Evolutionary conservation across 768 basidiomycete genomes (phyloP).

Genomic region (Chalciporus chontae): DNA sequence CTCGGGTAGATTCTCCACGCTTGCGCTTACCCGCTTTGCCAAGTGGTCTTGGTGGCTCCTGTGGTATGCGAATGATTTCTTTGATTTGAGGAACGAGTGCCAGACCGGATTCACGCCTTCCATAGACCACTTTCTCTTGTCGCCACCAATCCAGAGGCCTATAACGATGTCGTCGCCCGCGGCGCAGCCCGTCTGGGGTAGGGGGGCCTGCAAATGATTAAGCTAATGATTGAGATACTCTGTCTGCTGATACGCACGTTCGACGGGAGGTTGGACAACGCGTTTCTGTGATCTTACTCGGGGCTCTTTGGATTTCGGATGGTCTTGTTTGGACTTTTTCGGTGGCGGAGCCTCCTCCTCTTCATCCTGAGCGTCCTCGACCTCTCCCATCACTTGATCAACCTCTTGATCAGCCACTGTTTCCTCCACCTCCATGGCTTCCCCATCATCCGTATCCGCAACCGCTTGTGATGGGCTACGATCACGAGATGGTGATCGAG

Average conservation of each 20-base stretch:
- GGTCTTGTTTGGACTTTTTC: conserved; percentile 29
- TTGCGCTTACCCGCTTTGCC: conserved; percentile 37
- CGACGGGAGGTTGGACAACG: conserved; percentile 11
- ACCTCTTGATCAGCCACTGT: conserved; percentile 39
- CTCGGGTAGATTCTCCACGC: conserved; percentile 28
- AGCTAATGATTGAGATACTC: not conserved
- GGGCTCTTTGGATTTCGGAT: conserved; percentile 29
- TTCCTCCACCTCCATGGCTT: conserved; percentile 32
- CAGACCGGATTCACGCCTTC: conserved; percentile 49
- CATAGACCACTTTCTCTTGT: conserved; percentile 85
- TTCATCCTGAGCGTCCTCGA: conserved; percentile 51
- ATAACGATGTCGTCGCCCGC: conserved; percentile 64
- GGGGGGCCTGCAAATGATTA: conserved; percentile 21
- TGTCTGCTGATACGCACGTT: conserved; percentile 19
- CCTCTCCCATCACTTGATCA: conserved; percentile 39
- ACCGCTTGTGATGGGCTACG: conserved; percentile 49
- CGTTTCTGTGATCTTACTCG: conserved; percentile 19
- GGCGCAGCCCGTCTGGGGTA: conserved; percentile 52
- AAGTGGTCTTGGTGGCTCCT: conserved; percentile 48
- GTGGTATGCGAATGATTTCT: conserved; percentile 56
- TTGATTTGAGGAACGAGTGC: conserved; percentile 63
- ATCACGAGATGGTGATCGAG: conserved; percentile 40
- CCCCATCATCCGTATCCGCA: conserved; percentile 32
- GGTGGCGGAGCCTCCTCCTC: conserved; percentile 32
- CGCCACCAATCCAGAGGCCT: conserved; percentile 89